Conservation (phyloP, 805 yeast genomes). For the Yamadazyma philogaea region DNA sequence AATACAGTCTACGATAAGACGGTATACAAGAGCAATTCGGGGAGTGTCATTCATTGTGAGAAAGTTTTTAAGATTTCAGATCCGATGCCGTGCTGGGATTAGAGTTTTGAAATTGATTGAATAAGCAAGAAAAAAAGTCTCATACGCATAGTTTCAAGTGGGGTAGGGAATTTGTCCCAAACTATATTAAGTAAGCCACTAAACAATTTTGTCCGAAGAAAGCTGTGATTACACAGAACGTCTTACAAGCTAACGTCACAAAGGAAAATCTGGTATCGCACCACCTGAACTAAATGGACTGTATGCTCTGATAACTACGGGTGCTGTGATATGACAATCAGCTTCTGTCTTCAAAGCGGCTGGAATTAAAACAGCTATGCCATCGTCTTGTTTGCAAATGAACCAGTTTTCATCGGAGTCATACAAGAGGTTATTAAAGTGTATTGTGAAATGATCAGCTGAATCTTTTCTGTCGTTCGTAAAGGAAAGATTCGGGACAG, state of each 20-base stretch:
- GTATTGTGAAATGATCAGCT: constrained; percentile 5
- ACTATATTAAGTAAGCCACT: neutral
- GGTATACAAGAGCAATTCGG: too few species aligned
- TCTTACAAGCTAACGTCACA: neutral
- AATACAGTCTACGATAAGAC: too few species aligned
- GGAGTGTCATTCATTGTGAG: too few species aligned
- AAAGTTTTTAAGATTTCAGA: too few species aligned
- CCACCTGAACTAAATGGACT: constrained; percentile 3
- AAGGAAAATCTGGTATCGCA: constrained; percentile 13
- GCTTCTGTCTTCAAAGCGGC: neutral
- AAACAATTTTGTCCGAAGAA: constrained; percentile 3
- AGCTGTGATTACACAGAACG: neutral
- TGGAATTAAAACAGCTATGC: neutral
- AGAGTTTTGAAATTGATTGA: too few species aligned
- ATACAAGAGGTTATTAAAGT: constrained; percentile 5
- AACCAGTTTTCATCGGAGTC: neutral
- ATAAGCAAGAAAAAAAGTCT: neutral
- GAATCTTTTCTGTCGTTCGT: neutral
- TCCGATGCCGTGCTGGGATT: too few species aligned
- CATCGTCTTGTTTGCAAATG: constrained; percentile 1
- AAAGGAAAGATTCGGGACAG: neutral
- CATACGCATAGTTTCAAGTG: constrained; percentile 1
- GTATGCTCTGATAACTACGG: constrained; percentile 7
- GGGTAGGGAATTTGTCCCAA: neutral
- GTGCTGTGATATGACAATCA: neutral